Evolutionary conservation across 176 grass and related monocot species (phyloP), one percentile per base, ranked within the genome.

Genomic region (Elaeis guineensis): DNA sequence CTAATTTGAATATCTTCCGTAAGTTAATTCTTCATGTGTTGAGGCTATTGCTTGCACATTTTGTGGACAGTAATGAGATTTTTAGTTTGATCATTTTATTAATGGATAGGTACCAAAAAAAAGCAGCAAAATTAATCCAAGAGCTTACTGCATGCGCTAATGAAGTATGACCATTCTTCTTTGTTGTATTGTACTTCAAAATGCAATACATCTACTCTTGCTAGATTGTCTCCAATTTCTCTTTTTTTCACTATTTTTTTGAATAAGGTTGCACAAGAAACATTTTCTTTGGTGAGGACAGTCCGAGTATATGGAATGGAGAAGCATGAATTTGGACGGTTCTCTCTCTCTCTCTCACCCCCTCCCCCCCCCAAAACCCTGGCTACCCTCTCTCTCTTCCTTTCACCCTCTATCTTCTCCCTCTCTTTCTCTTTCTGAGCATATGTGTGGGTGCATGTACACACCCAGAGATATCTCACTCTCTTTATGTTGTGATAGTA

Each of bases 221-320:
- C 23, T 32, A 75, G 5, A 19, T 32, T 53, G 62, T 9, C 32
- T 20, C 39, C 35, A 66, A 57, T 55, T 12, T 29, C 30, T 20
- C 32, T 73, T 61, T 16, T 73, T 23, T 52, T 28, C 54, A 49
- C 49, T 44, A 30, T 32, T 12, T 61, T 72, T 77, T 17, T 85
- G 67, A 76, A 78, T 70, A 66, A 98, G 93, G 88, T 89, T 76
- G 93, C 93, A 72, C 93, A 98, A 81, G 93, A 98, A 71, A 83
- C 75, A 51, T 66, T 92, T 76, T 80, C 81, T 56, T 77, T 98
- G 61, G 70, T 80, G 51, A 89, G 87, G 60, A 97, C 93, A 57
- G 87, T 91, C 25, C 83, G 84, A 29, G 87, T 91, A 21, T 91
- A 97, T 76, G 93, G 93, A 73, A 97, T 87, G 25, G 93, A 89